Percentiles rank a stretch among this genome's conserved stretches.
Evolutionary conservation across 352 stramenopile species (phyloP).

Genomic region (Globisporangium nodosum): DNA sequence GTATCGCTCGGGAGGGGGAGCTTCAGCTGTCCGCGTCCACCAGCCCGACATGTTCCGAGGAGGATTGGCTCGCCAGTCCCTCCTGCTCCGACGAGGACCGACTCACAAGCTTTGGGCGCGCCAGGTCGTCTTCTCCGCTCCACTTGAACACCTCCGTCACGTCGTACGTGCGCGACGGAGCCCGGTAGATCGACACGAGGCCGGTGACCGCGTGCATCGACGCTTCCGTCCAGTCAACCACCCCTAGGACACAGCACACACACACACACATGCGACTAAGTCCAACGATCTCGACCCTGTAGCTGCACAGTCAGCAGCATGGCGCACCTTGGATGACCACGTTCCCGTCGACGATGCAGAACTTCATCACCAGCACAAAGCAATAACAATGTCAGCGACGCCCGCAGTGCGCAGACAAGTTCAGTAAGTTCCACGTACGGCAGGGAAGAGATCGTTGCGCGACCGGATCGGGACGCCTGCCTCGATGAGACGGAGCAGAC

Average conservation of each 20-base stretch:
- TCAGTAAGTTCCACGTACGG: background rate
- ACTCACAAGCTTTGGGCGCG: background rate
- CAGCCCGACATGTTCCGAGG: too few species aligned
- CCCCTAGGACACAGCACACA: background rate
- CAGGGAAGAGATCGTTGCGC: background rate
- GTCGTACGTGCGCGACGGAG: background rate
- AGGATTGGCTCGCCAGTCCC: too few species aligned
- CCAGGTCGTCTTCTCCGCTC: background rate
- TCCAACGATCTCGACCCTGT: background rate
- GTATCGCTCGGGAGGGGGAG: too few species aligned
- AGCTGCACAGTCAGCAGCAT: background rate
- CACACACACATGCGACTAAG: background rate
- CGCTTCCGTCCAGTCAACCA: background rate
- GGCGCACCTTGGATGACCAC: background rate
- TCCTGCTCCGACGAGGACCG: background rate
- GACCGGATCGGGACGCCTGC: background rate
- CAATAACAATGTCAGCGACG: background rate
- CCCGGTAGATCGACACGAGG: background rate
- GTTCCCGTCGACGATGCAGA: conserved; percentile 1
- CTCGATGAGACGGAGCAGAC: background rate
- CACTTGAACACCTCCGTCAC: background rate
- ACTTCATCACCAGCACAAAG: background rate
- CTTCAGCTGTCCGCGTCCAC: too few species aligned
- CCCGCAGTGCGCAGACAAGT: too few species aligned
- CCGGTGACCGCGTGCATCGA: background rate